These are phyloP conservation scores for Capsella bursapastoris DNA, from an alignment of 345 rosid genomes.

Conservation along the genomic window DNA sequence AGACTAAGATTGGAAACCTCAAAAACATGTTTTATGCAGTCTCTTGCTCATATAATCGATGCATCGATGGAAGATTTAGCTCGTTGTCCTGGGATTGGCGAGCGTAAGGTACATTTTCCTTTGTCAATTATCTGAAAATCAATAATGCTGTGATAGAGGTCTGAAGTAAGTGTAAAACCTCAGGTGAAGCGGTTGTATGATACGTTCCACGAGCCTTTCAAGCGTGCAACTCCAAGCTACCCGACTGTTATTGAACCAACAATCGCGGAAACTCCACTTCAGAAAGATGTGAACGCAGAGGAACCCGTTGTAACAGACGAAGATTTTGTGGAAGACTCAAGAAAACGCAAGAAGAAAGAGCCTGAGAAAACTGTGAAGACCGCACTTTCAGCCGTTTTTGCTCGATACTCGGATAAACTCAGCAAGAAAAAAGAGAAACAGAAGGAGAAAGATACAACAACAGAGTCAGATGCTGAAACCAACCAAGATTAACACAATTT, in stretches of 20 bases:
- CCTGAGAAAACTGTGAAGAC: constrained; percentile 69
- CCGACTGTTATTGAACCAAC: constrained; percentile 55
- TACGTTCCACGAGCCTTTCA: constrained; percentile 95
- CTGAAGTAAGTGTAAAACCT: constrained; percentile 18
- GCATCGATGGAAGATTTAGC: constrained; percentile 97
- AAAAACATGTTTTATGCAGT: constrained; percentile 50
- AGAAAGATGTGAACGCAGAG: constrained; percentile 48
- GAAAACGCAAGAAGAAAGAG: constrained; percentile 63
- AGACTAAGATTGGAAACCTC: constrained; percentile 4
- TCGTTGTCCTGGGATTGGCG: constrained; percentile 94
- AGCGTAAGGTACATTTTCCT: constrained; percentile 67
- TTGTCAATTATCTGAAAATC: background rate
- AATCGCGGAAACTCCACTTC: constrained; percentile 46
- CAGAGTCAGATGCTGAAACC: constrained; percentile 30
- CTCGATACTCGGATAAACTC: constrained; percentile 59
- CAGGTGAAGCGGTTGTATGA: constrained; percentile 90
- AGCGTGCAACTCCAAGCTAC: constrained; percentile 60
- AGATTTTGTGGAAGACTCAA: constrained; percentile 51
- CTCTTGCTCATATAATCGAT: constrained; percentile 84
- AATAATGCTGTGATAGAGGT: constrained; percentile 3
- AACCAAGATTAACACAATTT: constrained; percentile 14
- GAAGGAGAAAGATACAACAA: constrained; percentile 17
- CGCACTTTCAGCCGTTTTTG: constrained; percentile 76
- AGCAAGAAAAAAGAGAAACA: constrained; percentile 41
- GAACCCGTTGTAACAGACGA: constrained; percentile 50